Evolutionary conservation across 495 filamentous ascomycete species (phyloP).

Genomic region (Pseudevernia furfuracea): DNA sequence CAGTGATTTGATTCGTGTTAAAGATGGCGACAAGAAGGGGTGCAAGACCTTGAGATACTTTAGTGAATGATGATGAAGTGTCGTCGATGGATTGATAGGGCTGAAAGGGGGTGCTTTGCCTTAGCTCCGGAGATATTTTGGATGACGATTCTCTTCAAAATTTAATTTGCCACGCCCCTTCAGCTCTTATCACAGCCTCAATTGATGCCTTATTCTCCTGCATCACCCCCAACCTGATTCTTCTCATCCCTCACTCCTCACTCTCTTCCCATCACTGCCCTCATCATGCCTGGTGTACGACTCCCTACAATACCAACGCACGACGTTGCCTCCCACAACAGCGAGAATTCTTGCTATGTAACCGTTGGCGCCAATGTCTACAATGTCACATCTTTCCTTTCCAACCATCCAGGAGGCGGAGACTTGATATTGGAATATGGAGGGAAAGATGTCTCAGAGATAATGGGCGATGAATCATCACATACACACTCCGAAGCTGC

Average conservation of each 20-base stretch:
- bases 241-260: background rate
- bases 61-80: background rate
- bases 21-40: background rate
- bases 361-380: constrained; percentile 84
- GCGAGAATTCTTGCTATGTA: constrained; percentile 81
- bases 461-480: constrained; percentile 75
- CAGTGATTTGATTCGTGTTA: background rate
- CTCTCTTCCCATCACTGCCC: background rate
- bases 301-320: constrained; percentile 70
- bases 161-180: constrained; percentile 15
- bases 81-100: background rate
- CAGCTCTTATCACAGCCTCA: constrained; percentile 17
- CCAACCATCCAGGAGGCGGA: constrained; percentile 82
- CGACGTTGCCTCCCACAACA: constrained; percentile 77
- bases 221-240: background rate
- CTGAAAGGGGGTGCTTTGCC: background rate
- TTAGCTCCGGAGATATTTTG: constrained; percentile 1
- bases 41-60: background rate
- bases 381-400: constrained; percentile 85
- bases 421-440: constrained; percentile 85
- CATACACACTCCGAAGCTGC: constrained; percentile 83
- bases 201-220: constrained; percentile 10
- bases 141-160: background rate
- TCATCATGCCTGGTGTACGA: constrained; percentile 13
- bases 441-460: constrained; percentile 75